Base-by-base conservation (phyloP, 192 early-diverging fungal species). In the Backusella tuberculispora region DNA sequence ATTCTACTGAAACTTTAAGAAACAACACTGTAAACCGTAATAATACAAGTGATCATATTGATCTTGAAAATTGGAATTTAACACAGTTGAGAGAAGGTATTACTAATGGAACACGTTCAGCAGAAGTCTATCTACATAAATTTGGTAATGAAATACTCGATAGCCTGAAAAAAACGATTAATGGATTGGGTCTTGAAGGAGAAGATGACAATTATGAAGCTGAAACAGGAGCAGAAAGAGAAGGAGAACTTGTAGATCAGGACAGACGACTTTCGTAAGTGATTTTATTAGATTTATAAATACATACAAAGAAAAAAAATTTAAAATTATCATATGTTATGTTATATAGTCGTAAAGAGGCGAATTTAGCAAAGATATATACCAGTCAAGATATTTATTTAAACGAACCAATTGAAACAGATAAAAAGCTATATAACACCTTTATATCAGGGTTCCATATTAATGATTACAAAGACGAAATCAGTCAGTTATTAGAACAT, bases 81-180 rank as follows among this genome's bases (percentile, higher is more conserved):
- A 42, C 45, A 24, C 66, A 77, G 6, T 63, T 81, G 15, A 45
- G 63, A 71, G 72, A 74, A 17, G 80, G 77, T 8, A 15, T 77
- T 19, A 43, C 41, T 17, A 72, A 74, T 14, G 84, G 84, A 19
- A 83, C 83, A 21, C 41, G 77, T 37, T 71, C 85, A 38, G 85
- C 85, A 41, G 85, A 87, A 63, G 82, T 82, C 66, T 87, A 87
- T 63, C 71, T 87, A 48, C 80, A 83, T 46, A 81, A 81, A 50
- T 80, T 84, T 69, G 83, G 85, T 13, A 69, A 56, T 2, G 83
- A 82, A n/a, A 79, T 85, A 45, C 69, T 79, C 37, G 75, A 83
- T 17, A 77, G 79, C 46, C 38, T 87, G n/a, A 81, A 81, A 42
- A 81, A 53, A 47, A 80, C 80, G 5, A 77, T 87, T 7, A 81